phyloP scores from a whole-genome alignment of 306 rosid species.

The Cicer yamashitae region DNA sequence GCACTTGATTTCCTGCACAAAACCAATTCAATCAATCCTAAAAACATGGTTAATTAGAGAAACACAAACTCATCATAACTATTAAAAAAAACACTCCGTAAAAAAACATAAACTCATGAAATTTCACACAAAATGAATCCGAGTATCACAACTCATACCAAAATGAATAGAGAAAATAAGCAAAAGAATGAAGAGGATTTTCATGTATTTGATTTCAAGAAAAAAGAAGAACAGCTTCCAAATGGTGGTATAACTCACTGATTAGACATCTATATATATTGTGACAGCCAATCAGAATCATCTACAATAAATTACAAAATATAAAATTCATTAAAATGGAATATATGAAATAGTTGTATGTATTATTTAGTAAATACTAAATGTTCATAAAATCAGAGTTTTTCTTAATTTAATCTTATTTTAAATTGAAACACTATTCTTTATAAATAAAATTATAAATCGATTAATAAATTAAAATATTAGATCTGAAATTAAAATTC shows the following conservation, averaged over 20 bases:
- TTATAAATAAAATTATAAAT: no score
- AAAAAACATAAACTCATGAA: background rate
- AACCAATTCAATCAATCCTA: background rate
- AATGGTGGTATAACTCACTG: background rate
- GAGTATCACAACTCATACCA: background rate
- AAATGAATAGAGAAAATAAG: background rate
- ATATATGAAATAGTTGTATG: no score
- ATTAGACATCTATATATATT: no score
- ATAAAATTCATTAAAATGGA: no score
- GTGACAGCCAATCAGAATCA: no score
- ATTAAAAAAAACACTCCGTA: no score
- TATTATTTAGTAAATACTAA: no score
- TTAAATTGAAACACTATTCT: no score
- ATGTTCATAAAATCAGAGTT: fast-evolving
- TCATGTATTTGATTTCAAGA: conserved; percentile 6
- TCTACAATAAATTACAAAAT: no score
- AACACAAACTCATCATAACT: background rate
- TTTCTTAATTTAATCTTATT: no score
- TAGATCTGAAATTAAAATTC: no score
- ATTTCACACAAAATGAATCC: background rate
- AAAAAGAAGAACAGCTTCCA: background rate
- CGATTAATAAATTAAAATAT: no score
- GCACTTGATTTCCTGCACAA: conserved; percentile 6
- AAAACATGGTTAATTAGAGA: background rate
- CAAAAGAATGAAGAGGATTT: background rate